Evolutionary conservation across 169 alveolate genomes (phyloP), one percentile per base, ranked within the genome.

Genomic region (Babesia bovis): DNA sequence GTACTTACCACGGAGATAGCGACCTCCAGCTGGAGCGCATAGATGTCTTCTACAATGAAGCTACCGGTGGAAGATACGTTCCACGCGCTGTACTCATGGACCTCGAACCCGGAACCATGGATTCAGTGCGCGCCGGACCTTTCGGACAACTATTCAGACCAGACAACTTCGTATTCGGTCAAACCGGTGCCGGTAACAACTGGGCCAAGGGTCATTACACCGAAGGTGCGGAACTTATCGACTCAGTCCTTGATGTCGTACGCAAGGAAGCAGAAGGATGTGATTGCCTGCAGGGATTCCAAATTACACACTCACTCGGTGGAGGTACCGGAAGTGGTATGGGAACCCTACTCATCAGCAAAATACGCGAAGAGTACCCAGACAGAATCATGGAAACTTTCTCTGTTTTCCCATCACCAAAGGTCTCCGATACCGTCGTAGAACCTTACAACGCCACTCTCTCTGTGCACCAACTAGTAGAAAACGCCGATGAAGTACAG

Each of bases 121-220:
- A 96, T 92, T 94, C 98, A 35, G 99, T 96, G 35, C 95, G 99
- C 59, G 98, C 99, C 32, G 99, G 99, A 23, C 98, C 98, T 26
- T 95, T 94, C 86, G 99, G 99, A 25, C 96, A 95, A 81, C 92
- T 97, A 51, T 97, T 96, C 94, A 87, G 99, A 70, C 99, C 99
- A 15, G 99, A 97, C 81, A 96, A 96, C 97, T 97, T 96, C 85
- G 98, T 97, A 41, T 97, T 96, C 89, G 99, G 99, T n/a, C 97
- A 96, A 87, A 93, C 98, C 44, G 99, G 99, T 47, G 99, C 99
- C 30, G 99, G 99, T 41, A 97, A 97, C 93, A 97, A 95, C 89
- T 97, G 99, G 99, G 99, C 99, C 65, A 97, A 96, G 85, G 99
- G 99, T 44, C 99, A 97, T 78, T 97, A 97, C 92, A 97, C 99